Percentiles rank a stretch among this genome's conserved stretches.
Evolutionary conservation across 139 green algal species (phyloP).

Genomic region (Penium margaritaceum): DNA sequence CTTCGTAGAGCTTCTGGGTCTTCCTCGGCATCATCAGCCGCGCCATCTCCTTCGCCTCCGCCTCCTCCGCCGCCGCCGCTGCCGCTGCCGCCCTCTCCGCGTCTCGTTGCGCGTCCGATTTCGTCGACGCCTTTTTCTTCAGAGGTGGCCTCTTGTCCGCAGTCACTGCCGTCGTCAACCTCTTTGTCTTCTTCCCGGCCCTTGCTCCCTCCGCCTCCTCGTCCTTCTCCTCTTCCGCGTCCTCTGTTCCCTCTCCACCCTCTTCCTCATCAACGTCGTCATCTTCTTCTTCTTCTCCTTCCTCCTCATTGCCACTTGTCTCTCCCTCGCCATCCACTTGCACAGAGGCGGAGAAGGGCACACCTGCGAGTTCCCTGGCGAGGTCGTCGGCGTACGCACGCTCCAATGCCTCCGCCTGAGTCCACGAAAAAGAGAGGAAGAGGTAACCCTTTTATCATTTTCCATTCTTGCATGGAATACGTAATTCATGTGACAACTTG

Average conservation of each 20-base stretch:
- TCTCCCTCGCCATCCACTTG: conserved; percentile 9
- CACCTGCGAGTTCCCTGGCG: conserved; percentile 28
- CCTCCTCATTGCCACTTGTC: neutral
- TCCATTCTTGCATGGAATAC: no score
- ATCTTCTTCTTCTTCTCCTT: conserved; percentile 2
- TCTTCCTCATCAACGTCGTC: conserved; percentile 36
- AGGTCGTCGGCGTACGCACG: conserved; percentile 25
- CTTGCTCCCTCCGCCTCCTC: conserved; percentile 26
- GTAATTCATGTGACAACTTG: no score
- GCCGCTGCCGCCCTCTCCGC: no score
- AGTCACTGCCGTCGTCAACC: no score
- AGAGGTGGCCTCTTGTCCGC: no score
- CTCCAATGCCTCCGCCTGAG: conserved; percentile 32
- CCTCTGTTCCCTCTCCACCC: neutral
- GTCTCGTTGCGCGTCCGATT: no score
- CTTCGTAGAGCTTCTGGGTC: conserved; percentile 75
- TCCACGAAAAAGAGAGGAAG: no score
- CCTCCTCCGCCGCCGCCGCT: conserved; percentile 41
- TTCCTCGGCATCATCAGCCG: conserved; percentile 88
- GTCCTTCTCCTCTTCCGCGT: no score
- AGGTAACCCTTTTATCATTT: no score
- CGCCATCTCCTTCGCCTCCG: conserved; percentile 63
- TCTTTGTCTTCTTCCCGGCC: neutral
- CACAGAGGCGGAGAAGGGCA: conserved; percentile 30
- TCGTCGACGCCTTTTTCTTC: no score